Evolutionary conservation across 192 early-diverging fungal species (phyloP).

Genomic region (Backusella luteola): DNA sequence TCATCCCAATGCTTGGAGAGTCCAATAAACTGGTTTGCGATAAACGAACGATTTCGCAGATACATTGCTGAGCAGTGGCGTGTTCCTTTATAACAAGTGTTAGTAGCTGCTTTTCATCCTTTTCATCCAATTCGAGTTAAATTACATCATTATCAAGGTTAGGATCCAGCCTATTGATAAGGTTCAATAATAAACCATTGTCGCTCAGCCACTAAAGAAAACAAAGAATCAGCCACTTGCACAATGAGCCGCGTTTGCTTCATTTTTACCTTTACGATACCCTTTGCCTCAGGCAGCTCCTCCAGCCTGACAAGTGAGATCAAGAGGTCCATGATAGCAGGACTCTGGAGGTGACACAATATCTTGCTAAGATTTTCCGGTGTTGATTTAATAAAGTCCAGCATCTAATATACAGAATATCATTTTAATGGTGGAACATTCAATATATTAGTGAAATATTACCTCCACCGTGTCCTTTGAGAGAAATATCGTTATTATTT

Average conservation of each 20-base stretch:
- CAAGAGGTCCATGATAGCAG: slow-evolving; percentile 87
- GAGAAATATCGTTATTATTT: slow-evolving; percentile 15
- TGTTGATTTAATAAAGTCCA: slow-evolving; percentile 81
- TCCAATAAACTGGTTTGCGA: slow-evolving; percentile 38
- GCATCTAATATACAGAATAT: slow-evolving; percentile 56
- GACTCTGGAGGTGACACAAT: slow-evolving; percentile 81
- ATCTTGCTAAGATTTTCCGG: slow-evolving; percentile 74
- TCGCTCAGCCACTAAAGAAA: slow-evolving; percentile 77
- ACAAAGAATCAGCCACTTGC: neutral
- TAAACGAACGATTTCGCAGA: slow-evolving; percentile 40
- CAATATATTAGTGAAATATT: neutral
- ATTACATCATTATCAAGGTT: slow-evolving; percentile 74
- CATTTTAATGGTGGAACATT: slow-evolving; percentile 8
- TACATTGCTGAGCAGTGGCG: slow-evolving; percentile 40
- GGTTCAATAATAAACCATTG: slow-evolving; percentile 70
- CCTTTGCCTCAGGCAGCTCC: slow-evolving; percentile 81
- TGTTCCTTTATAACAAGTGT: slow-evolving; percentile 25
- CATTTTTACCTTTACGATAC: slow-evolving; percentile 71
- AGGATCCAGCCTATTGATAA: slow-evolving; percentile 82
- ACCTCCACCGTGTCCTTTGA: slow-evolving; percentile 18
- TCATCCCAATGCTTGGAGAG: slow-evolving; percentile 34
- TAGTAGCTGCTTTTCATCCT: neutral
- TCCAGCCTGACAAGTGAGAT: slow-evolving; percentile 91
- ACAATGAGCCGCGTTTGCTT: neutral
- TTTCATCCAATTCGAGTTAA: neutral